Evolutionary conservation across 768 basidiomycete species (phyloP).

Genomic region (Pisolithus albus): DNA sequence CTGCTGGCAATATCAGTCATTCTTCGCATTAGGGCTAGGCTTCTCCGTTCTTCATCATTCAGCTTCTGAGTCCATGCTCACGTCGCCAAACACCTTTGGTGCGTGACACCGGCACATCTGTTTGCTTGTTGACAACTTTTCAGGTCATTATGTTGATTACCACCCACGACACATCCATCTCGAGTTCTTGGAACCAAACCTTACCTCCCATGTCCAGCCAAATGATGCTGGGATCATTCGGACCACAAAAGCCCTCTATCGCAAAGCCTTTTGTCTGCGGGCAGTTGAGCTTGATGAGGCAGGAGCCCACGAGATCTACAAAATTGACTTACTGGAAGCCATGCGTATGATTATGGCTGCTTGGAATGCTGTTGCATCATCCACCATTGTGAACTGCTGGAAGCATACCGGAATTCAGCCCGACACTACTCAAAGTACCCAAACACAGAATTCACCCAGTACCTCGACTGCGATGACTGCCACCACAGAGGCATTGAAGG

Average conservation of each 20-base stretch:
- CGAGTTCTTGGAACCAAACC: neutral
- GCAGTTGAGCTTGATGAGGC: slow-evolving; percentile 28
- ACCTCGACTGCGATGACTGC: too few relatives aligned
- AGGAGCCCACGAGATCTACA: slow-evolving; percentile 27
- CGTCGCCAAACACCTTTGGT: too few relatives aligned
- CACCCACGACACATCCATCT: slow-evolving; percentile 3
- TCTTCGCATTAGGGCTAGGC: too few relatives aligned
- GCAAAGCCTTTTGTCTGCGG: neutral
- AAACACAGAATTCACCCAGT: too few relatives aligned
- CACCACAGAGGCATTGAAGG: too few relatives aligned
- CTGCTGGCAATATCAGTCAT: too few relatives aligned
- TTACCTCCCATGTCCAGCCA: neutral
- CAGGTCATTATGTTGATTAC: slow-evolving; percentile 2
- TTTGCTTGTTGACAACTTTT: slow-evolving; percentile 4
- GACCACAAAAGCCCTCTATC: slow-evolving; percentile 23
- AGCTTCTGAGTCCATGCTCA: too few relatives aligned
- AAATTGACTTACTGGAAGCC: slow-evolving; percentile 29
- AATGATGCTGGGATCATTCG: slow-evolving; percentile 4
- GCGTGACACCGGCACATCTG: slow-evolving; percentile 11
- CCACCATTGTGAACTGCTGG: slow-evolving; percentile 15
- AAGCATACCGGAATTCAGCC: slow-evolving; percentile 3
- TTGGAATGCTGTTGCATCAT: slow-evolving; percentile 23
- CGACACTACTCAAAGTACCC: too few relatives aligned
- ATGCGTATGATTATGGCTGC: slow-evolving; percentile 27
- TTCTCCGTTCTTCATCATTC: too few relatives aligned